phyloP scores from a whole-genome alignment of 2,329 filamentous ascomycete species.

The Fusarium musae region DNA sequence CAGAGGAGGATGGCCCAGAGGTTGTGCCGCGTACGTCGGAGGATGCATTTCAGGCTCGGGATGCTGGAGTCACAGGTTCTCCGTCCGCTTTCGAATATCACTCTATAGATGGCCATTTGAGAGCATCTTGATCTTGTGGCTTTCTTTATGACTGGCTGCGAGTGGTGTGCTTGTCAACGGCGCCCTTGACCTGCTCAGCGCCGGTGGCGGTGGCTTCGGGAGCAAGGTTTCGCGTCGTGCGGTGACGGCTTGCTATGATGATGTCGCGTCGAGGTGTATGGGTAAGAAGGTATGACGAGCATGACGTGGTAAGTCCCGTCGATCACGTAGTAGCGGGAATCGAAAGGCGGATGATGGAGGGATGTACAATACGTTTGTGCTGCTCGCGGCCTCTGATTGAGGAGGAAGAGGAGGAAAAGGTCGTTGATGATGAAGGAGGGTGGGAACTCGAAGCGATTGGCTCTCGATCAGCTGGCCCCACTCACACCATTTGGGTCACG shows the following conservation, averaged over 20 bases:
- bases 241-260: too few species aligned
- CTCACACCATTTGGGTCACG: fast-evolving
- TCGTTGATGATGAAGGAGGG: background rate
- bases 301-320: fast-evolving
- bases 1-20: background rate
- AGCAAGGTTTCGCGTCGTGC: background rate
- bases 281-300: background rate
- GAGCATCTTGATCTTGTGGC: too few species aligned
- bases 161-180: conserved; percentile 70
- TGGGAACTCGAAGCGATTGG: background rate
- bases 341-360: background rate
- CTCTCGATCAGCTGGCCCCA: background rate
- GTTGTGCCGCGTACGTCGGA: fast-evolving
- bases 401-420: too few species aligned
- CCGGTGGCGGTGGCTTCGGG: conserved; percentile 66
- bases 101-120: background rate
- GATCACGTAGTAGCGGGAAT: background rate
- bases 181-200: conserved; percentile 79
- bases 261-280: background rate
- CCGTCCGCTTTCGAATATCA: conserved; percentile 3
- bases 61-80: background rate
- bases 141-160: conserved; percentile 63
- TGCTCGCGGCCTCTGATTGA: background rate
- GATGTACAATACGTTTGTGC: background rate
- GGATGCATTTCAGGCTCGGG: background rate